Conservation (phyloP, 2,329 filamentous ascomycete species). For the Thielaviopsis ethacetica region DNA sequence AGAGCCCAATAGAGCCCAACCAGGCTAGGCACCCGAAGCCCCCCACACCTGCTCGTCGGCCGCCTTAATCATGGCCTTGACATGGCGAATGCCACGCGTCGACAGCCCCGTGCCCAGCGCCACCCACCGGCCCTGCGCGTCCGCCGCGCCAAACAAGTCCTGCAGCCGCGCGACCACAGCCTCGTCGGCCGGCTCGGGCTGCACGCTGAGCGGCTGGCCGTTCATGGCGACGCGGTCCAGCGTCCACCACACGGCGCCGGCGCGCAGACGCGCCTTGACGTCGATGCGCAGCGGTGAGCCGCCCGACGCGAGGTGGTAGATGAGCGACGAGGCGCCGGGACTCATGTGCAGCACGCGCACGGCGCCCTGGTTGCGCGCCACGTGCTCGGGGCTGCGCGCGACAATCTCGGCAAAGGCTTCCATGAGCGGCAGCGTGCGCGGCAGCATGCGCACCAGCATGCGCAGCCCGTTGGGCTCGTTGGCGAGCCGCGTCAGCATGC, state of each 20-base stretch:
- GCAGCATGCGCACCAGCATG: conserved; percentile 37
- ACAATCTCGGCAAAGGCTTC: conserved; percentile 45
- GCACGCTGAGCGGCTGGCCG: conserved; percentile 8
- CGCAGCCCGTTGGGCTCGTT: conserved; percentile 37
- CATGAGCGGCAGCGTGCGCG: conserved; percentile 48
- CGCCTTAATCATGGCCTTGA: conserved; percentile 11
- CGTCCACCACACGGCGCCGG: conserved; percentile 35
- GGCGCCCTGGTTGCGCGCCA: conserved; percentile 26
- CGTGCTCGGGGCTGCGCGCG: conserved; percentile 29
- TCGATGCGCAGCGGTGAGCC: conserved; percentile 31
- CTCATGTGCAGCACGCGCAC: conserved; percentile 36
- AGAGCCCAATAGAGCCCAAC: no score
- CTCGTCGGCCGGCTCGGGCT: conserved; percentile 1
- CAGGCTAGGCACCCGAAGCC: neutral
- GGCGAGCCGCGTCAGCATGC: conserved; percentile 40
- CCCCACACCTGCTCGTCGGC: conserved; percentile 12
- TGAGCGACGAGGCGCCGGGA: conserved; percentile 40
- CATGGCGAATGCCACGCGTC: conserved; percentile 6
- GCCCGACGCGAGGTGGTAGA: conserved; percentile 28
- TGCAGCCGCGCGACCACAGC: conserved; percentile 1
- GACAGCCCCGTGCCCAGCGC: conserved; percentile 15
- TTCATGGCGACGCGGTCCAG: conserved; percentile 22
- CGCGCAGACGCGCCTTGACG: conserved; percentile 25
- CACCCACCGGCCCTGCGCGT: conserved; percentile 15
- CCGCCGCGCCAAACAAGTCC: conserved; percentile 1